Evolutionary conservation across 2,329 filamentous ascomycete genomes (phyloP).

Genomic region (Calonectria honghensis): DNA sequence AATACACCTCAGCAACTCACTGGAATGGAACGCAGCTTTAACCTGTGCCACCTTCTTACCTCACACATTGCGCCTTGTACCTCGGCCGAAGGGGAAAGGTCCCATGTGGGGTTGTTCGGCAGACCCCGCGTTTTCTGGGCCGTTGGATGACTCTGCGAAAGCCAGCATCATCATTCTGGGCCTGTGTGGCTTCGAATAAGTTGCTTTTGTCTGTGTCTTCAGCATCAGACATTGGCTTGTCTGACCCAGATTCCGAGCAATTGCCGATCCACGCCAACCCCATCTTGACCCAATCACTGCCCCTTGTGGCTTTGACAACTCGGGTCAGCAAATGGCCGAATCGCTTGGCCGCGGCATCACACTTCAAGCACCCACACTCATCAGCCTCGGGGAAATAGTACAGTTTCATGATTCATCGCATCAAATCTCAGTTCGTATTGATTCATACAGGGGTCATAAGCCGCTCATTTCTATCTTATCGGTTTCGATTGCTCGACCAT

Average conservation of each 20-base stretch:
- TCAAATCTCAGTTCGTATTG: constrained; percentile 19
- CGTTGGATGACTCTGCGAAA: constrained; percentile 45
- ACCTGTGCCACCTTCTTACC: constrained; percentile 9
- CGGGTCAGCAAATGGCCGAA: constrained; percentile 2
- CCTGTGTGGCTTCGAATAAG: constrained; percentile 9
- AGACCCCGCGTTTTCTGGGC: constrained; percentile 52
- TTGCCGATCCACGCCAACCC: constrained; percentile 29
- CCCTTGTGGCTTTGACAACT: constrained; percentile 21
- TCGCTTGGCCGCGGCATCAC: constrained; percentile 14
- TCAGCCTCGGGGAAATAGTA: background rate
- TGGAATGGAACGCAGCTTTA: constrained; percentile 12
- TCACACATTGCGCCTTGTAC: constrained; percentile 39
- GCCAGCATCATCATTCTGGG: constrained; percentile 39
- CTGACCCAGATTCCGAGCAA: constrained; percentile 20
- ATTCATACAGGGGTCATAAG: constrained; percentile 38
- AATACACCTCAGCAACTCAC: constrained; percentile 1
- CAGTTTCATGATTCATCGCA: constrained; percentile 25
- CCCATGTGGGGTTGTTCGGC: constrained; percentile 52
- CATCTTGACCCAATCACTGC: background rate
- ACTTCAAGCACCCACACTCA: background rate
- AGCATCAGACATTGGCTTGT: constrained; percentile 18
- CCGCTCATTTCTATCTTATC: constrained; percentile 52
- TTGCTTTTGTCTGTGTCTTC: constrained; percentile 32
- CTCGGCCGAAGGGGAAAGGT: constrained; percentile 53
- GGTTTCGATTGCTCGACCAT: constrained; percentile 89